Percentiles rank a stretch among this genome's conserved stretches.
Evolutionary conservation across 495 filamentous ascomycete genomes (phyloP).

Genomic region (Lichina pygmaea): DNA sequence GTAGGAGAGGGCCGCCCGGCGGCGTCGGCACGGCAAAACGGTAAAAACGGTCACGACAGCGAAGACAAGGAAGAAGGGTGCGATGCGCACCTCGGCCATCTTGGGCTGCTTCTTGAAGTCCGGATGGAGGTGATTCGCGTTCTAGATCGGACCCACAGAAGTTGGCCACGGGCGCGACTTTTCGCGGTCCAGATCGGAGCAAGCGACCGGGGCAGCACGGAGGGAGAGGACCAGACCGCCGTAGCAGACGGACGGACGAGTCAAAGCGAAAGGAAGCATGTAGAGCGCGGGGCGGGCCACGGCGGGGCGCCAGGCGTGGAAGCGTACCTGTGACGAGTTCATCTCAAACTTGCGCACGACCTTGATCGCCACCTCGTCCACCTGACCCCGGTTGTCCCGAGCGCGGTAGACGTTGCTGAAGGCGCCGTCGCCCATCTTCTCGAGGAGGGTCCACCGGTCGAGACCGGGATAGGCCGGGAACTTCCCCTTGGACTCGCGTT

Average conservation of each 20-base stretch:
- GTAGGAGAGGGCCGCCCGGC: background rate
- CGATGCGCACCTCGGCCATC: slow-evolving; percentile 79
- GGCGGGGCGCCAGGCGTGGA: slow-evolving; percentile 5
- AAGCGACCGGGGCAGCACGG: background rate
- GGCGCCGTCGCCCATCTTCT: slow-evolving; percentile 98
- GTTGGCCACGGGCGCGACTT: background rate
- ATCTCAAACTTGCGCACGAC: slow-evolving; percentile 97
- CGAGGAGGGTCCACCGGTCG: slow-evolving; percentile 66
- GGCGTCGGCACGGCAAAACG: background rate
- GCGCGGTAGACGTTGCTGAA: slow-evolving; percentile 98
- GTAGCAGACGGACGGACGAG: slow-evolving; percentile 11
- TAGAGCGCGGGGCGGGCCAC: background rate
- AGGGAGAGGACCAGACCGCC: background rate
- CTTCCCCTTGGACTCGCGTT: slow-evolving; percentile 57
- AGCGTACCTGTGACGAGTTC: slow-evolving; percentile 86
- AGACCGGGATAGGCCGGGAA: slow-evolving; percentile 79
- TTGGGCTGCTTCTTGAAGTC: slow-evolving; percentile 84
- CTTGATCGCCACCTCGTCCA: slow-evolving; percentile 81
- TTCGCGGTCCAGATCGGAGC: no score
- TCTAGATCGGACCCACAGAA: slow-evolving; percentile 21
- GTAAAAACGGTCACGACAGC: background rate
- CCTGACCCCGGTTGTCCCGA: slow-evolving; percentile 36
- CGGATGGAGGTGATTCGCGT: slow-evolving; percentile 69
- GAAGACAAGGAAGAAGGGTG: background rate
- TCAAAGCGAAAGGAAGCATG: slow-evolving; percentile 5